A percentile compares a stretch with the other conserved stretches of the same genome.
Conservation (phyloP, 2,329 filamentous ascomycete species). For the Aspergillus jensenii region DNA sequence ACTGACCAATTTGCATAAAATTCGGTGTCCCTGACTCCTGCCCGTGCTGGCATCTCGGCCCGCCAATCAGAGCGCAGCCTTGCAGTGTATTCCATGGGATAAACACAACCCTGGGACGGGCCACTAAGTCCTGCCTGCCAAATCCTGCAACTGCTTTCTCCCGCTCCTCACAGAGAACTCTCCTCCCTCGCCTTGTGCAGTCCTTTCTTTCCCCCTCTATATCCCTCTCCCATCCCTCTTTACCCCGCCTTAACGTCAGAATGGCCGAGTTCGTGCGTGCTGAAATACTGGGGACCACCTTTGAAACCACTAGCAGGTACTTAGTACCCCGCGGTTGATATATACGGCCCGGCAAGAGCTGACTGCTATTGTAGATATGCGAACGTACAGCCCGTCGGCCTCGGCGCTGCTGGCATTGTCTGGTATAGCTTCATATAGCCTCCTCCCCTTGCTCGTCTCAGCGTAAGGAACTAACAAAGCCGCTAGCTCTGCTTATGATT, state of each 20-base stretch:
- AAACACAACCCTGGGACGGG: neutral
- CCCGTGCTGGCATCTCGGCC: constrained; percentile 17
- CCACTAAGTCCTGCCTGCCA: neutral
- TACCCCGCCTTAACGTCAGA: constrained; percentile 37
- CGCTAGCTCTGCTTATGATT: constrained; percentile 86
- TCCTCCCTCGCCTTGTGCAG: neutral
- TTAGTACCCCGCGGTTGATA: neutral
- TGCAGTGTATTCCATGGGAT: neutral
- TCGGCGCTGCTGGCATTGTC: constrained; percentile 97
- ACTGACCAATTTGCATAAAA: neutral
- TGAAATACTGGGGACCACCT: constrained; percentile 98
- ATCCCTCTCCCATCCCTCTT: neutral
- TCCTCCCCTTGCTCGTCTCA: too few species aligned
- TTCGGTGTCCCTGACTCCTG: neutral
- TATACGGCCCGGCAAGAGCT: constrained; percentile 11
- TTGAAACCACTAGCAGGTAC: constrained; percentile 94
- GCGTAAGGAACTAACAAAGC: neutral
- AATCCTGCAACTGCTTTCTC: neutral
- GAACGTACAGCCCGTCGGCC: constrained; percentile 95
- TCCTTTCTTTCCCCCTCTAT: neutral
- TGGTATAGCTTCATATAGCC: constrained; percentile 61
- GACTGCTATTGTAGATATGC: constrained; percentile 68
- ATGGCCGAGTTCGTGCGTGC: constrained; percentile 99
- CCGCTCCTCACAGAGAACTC: neutral
- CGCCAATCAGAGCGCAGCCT: constrained; percentile 14